Base-by-base conservation (phyloP, 2,329 filamentous ascomycete genomes). In the Penicillium sp. region DNA sequence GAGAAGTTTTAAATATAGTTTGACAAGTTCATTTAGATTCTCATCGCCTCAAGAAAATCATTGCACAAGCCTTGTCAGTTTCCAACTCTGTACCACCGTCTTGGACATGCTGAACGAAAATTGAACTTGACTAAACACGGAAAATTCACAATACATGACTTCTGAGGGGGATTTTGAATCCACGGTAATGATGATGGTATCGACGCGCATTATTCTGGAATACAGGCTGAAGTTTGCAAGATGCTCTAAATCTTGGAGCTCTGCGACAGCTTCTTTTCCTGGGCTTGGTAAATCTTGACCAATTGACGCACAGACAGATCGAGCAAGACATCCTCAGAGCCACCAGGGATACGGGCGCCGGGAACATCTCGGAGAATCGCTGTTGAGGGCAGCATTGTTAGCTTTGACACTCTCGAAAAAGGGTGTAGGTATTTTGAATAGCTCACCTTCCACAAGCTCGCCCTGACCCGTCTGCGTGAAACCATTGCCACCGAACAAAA, bases 401-500 rank as follows among this genome's bases (percentile, higher is more conserved):
- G 60, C 73, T 0, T 61, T 41, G 9, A 66, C 16, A 5, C 10
- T 10, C 24, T 39, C 22, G 13, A 6, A 13, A 4, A 31, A 11
- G 11, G 39, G 39, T 16, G 1, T 36, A 44, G 44, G 40, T 40
- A 19, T 19, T 10, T n/a, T n/a, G n/a, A 69, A 31, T 50, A 50
- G 60, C 84, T 81, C 78, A 85, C 87, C 84, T 73, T 92, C 89
- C 35, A 85, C 82, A 62, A 90, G 77, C 73, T 90, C 88, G 19
- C 90, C 90, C 72, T 89, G 86, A 0, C 90, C 89, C 13, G 81
- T 83, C 61, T 82, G 83, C 0, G 89, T 91, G 66, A 86, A 90
- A 0, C 89, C 89, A 69, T 88, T 90, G 2, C 90, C 89, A 3
- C 89, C 89, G 71, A 92, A 91, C 24, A 92, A 73, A 56, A 92